Conservation (phyloP, 805 yeast species). For the Candida schatavii region DNA sequence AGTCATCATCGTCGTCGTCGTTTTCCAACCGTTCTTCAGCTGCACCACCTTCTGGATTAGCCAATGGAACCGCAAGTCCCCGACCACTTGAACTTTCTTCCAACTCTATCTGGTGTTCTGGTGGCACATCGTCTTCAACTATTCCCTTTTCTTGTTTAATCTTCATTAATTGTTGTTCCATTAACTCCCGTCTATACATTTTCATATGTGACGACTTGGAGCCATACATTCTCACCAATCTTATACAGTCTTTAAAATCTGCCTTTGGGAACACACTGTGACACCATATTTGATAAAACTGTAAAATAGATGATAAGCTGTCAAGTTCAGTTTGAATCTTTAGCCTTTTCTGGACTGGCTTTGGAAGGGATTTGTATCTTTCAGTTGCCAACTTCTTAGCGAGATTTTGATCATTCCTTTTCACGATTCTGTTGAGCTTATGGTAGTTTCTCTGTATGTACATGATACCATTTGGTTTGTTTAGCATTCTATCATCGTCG, state of each 20-base stretch:
- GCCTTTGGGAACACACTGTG: conserved; percentile 73
- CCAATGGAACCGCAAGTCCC: conserved; percentile 3
- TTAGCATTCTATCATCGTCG: conserved; percentile 38
- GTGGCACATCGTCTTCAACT: conserved; percentile 17
- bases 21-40: conserved; percentile 3
- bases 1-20: conserved; percentile 25
- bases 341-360: conserved; percentile 13
- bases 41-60: background rate
- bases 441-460: conserved; percentile 30
- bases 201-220: conserved; percentile 35
- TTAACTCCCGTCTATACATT: conserved; percentile 26
- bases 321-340: conserved; percentile 31
- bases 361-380: conserved; percentile 9
- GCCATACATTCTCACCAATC: conserved; percentile 51
- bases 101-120: conserved; percentile 4
- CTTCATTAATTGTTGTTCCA: conserved; percentile 27
- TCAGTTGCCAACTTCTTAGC: conserved; percentile 11
- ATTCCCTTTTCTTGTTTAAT: conserved; percentile 31
- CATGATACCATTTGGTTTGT: conserved; percentile 30
- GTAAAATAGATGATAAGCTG: conserved; percentile 33
- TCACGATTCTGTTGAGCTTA: conserved; percentile 23
- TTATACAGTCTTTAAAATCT: conserved; percentile 66
- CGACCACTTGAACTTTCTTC: too few species aligned
- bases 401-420: conserved; percentile 24
- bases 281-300: conserved; percentile 46